Evolutionary conservation across 306 rosid genomes (phyloP).

Genomic region (Inga oerstediana): DNA sequence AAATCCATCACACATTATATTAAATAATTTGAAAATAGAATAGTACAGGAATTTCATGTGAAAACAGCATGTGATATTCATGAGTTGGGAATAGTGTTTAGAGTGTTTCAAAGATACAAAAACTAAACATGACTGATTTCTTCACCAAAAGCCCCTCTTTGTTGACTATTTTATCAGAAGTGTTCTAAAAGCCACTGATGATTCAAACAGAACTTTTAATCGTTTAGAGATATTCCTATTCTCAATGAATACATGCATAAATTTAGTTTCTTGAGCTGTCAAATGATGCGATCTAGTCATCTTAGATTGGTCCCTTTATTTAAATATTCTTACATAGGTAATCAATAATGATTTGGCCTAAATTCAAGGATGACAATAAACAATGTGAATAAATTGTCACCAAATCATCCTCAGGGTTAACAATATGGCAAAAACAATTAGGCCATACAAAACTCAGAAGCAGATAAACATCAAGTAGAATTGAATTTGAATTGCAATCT

Average conservation of each 20-base stretch:
- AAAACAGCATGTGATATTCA: background rate
- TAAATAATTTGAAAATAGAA: conserved; percentile 12
- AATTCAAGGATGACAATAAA: background rate
- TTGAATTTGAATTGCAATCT: conserved; percentile 14
- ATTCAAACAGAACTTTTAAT: background rate
- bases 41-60: background rate
- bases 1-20: conserved; percentile 5
- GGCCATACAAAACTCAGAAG: conserved; percentile 9
- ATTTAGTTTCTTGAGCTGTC: background rate
- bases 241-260: background rate
- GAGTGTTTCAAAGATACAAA: background rate
- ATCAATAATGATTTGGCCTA: background rate
- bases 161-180: background rate
- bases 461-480: conserved; percentile 1
- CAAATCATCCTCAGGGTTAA: conserved; percentile 4
- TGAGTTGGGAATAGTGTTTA: background rate
- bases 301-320: background rate
- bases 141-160: background rate
- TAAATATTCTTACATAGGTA: background rate
- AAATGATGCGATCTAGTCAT: background rate
- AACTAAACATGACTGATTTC: background rate
- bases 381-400: background rate
- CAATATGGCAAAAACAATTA: background rate
- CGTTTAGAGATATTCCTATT: background rate
- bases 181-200: background rate